Conservation (phyloP, 345 rosid genomes). For the Aethionema arabicum region DNA sequence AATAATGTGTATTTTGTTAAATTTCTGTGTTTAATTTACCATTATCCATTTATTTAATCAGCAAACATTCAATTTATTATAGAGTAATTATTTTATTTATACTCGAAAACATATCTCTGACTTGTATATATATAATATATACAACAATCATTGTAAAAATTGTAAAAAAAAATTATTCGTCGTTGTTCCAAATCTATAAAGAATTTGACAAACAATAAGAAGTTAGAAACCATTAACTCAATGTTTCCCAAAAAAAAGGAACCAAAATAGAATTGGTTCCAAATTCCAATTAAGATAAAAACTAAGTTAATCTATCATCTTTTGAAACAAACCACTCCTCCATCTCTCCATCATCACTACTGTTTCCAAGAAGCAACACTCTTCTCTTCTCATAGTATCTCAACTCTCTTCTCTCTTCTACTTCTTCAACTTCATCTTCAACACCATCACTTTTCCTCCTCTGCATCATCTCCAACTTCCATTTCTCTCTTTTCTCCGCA, state of each 20-base stretch:
- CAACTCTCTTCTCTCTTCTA: conserved; percentile 23
- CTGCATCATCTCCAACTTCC: conserved; percentile 56
- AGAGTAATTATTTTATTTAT: too few species aligned
- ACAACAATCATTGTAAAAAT: too few species aligned
- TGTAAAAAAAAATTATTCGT: too few species aligned
- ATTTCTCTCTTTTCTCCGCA: conserved; percentile 43
- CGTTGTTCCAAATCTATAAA: too few species aligned
- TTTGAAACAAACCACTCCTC: conserved; percentile 59
- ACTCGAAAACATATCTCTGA: too few species aligned
- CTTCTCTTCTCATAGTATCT: conserved; percentile 32
- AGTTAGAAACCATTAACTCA: not conserved
- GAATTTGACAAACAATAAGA: too few species aligned
- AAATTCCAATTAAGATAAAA: not conserved
- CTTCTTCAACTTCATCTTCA: conserved; percentile 22
- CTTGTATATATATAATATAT: too few species aligned
- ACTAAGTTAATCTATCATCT: conserved; percentile 2
- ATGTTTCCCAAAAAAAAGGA: not conserved
- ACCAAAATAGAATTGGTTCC: not conserved
- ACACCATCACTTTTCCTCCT: conserved; percentile 23
- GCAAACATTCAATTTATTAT: too few species aligned
- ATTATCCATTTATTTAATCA: too few species aligned
- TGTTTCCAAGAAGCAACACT: conserved; percentile 37
- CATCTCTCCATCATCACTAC: conserved; percentile 66
- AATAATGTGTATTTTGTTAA: too few species aligned
- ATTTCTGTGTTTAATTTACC: too few species aligned